Base-by-base conservation (phyloP, 139 green algal genomes). In the Trebouxia sp. region DNA sequence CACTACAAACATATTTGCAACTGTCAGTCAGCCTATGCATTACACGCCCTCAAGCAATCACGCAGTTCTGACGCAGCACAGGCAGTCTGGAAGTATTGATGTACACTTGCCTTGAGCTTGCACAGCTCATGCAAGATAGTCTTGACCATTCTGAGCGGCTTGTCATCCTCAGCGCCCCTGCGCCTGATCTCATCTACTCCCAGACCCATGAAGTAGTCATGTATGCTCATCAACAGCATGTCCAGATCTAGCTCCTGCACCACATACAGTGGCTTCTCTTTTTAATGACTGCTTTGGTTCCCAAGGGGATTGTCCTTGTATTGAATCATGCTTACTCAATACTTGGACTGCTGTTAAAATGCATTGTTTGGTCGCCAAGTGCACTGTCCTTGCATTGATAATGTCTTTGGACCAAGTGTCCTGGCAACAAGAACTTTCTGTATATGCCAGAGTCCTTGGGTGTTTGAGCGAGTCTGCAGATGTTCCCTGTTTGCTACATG, bases 81-180 rank as follows among this genome's bases (percentile, higher is more conserved):
- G 3, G 22, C 15, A 70, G 12, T 70, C 17, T 11, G 28, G 58
- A 1, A 38, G 28, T 70, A 22, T 38, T 1, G 10, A 41, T n/a
- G 38, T 66, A n/a, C 17, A 20, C 42, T 37, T 75, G 87, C 88
- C 86, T 88, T 82, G 69, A 90, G 80, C 78, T 93, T 94, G 86
- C 91, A 95, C n/a, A 98, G 85, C 85, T 98, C 92, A 86, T 98
- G 92, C 78, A 99, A 87, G 39, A 98, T 86, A 24, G 96, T 99
- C 88, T 98, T 98, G 42, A 98, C 91, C 93, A 98, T 98, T 77
- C 94, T 88, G 81, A 99, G 88, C 12, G 95, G 93, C 89, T 98
- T 97, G 91, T 99, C 96, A 65, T 98, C 94, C 12, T 79, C 48
- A 30, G 86, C 76, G 22, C 90, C 91, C 32, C 94, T 85, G 48